Evolutionary conservation across 2,329 filamentous ascomycete species (phyloP).

Genomic region (Ceratocystis variospora): DNA sequence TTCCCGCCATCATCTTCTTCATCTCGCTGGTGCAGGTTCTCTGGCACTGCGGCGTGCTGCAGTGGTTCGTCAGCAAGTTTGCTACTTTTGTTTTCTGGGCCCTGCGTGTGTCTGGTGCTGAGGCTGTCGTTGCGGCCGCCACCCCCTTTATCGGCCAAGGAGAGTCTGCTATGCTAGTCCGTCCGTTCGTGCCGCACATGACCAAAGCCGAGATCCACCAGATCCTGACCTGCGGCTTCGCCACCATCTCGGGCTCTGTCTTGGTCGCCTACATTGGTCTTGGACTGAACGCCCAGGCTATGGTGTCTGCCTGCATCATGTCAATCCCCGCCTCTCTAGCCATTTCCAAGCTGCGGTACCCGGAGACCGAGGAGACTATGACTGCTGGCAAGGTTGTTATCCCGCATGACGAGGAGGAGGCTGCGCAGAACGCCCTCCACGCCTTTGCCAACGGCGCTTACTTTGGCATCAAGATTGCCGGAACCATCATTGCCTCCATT

Average conservation of each 20-base stretch:
- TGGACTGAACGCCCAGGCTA: constrained; percentile 68
- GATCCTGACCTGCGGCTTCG: constrained; percentile 83
- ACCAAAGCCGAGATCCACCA: constrained; percentile 83
- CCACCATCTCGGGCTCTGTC: constrained; percentile 80
- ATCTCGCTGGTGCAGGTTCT: constrained; percentile 78
- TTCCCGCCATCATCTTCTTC: constrained; percentile 95
- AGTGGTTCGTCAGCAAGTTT: constrained; percentile 83
- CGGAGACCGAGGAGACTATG: constrained; percentile 73
- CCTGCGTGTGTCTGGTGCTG: constrained; percentile 74
- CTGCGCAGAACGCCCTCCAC: constrained; percentile 67
- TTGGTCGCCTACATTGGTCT: constrained; percentile 74
- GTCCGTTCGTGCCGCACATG: constrained; percentile 71
- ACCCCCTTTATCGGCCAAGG: constrained; percentile 92
- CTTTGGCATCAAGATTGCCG: constrained; percentile 75
- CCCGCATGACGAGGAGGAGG: constrained; percentile 63
- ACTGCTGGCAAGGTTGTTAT: constrained; percentile 71
- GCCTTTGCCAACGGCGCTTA: constrained; percentile 75
- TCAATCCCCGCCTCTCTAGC: constrained; percentile 83
- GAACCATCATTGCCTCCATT: constrained; percentile 67
- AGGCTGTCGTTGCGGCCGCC: constrained; percentile 85
- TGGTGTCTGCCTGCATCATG: constrained; percentile 91
- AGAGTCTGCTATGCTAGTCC: constrained; percentile 85
- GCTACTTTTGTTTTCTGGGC: constrained; percentile 85
- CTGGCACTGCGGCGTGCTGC: constrained; percentile 66
- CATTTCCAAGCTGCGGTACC: constrained; percentile 78